These are phyloP conservation scores for Kodamaea sagamina DNA, from an alignment of 805 yeast species.

Conservation along the genomic window DNA sequence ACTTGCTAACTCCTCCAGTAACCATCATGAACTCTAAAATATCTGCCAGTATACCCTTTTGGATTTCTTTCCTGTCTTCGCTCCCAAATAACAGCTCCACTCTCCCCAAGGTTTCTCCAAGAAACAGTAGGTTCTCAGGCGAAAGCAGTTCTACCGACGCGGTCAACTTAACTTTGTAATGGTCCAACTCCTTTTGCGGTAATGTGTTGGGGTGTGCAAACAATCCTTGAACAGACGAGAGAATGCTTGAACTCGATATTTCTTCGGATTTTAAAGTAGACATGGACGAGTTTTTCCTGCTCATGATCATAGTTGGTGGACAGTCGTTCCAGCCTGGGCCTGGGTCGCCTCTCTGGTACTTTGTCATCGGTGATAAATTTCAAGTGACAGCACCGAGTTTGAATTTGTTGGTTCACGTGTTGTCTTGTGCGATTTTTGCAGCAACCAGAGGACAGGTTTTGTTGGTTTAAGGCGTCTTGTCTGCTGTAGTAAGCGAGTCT, in stretches of 20 bases:
- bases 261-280: slow-evolving; percentile 4
- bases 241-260: neutral
- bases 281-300: slow-evolving; percentile 1
- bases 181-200: slow-evolving; percentile 43
- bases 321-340: slow-evolving; percentile 59
- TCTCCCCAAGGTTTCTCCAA: slow-evolving; percentile 15
- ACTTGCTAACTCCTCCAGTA: slow-evolving; percentile 56
- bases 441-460: no score
- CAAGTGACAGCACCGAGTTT: neutral
- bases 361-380: slow-evolving; percentile 23
- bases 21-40: slow-evolving; percentile 56
- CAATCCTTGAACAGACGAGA: slow-evolving; percentile 23
- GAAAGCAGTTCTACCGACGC: slow-evolving; percentile 5
- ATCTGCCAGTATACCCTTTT: slow-evolving; percentile 30
- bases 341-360: slow-evolving; percentile 39
- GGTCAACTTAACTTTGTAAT: slow-evolving; percentile 44
- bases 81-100: slow-evolving; percentile 1
- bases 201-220: slow-evolving; percentile 31
- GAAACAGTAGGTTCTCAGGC: slow-evolving; percentile 14
- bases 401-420: neutral
- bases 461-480: no score
- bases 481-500: no score
- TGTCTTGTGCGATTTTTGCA: slow-evolving; percentile 1
- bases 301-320: slow-evolving; percentile 27
- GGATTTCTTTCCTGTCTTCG: slow-evolving; percentile 5